A percentile compares a stretch with the other conserved stretches of the same genome.
Evolutionary conservation across 192 early-diverging fungal genomes (phyloP).

Genomic region (Gigaspora rosea): DNA sequence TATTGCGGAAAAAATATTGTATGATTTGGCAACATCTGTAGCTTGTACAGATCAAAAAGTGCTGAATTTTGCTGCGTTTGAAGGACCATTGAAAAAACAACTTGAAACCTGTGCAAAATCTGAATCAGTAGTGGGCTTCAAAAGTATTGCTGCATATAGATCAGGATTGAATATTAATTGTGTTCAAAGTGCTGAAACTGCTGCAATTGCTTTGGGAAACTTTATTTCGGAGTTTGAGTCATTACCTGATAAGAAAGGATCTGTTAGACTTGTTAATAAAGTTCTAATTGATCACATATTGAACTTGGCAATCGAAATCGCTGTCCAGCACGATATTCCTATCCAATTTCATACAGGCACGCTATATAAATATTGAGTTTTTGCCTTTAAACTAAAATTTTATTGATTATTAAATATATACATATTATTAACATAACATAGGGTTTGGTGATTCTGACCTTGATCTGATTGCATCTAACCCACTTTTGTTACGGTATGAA

Average conservation of each 20-base stretch:
- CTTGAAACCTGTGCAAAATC: conserved; percentile 7
- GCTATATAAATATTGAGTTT: no score
- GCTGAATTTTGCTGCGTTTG: not conserved
- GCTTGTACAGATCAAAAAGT: not conserved
- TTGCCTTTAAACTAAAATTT: no score
- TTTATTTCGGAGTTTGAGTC: not conserved
- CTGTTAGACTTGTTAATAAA: conserved; percentile 11
- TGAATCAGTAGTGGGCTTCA: conserved; percentile 19
- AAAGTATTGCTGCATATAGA: conserved; percentile 24
- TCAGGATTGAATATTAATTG: conserved; percentile 25
- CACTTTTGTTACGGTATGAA: conserved; percentile 20
- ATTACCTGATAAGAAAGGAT: not conserved
- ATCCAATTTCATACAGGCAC: conserved; percentile 38
- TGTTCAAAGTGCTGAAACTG: not conserved
- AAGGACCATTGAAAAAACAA: not conserved
- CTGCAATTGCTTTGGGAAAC: not conserved
- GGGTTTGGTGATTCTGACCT: conserved; percentile 38
- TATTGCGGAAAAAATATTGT: conserved; percentile 10
- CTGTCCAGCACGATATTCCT: conserved; percentile 21
- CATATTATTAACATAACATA: not conserved
- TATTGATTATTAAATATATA: not conserved
- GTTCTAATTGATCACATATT: conserved; percentile 24
- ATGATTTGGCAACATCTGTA: not conserved
- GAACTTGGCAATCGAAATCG: conserved; percentile 11
- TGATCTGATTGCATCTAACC: conserved; percentile 34